Evolutionary conservation across 805 yeast species (phyloP), one percentile per base, ranked within the genome.

Genomic region (Lipomyces japonicus): DNA sequence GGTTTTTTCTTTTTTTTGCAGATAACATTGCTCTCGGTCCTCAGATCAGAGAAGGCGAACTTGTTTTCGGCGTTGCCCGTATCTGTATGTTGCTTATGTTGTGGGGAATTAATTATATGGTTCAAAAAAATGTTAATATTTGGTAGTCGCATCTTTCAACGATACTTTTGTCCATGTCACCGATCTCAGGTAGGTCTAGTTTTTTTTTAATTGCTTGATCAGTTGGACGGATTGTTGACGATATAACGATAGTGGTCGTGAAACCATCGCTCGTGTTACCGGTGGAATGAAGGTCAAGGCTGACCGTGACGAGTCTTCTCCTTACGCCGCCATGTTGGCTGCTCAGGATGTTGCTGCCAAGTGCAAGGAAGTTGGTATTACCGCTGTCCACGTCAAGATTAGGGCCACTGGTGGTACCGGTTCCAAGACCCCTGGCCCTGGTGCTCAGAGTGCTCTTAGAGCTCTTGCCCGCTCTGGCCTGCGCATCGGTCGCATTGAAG

Each of bases 261-360:
- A 95, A 81, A 93, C 99, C 79, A 91, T 93, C 73, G 84, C 96
- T 81, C 89, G 97, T 81, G 96, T 93, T 69, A 93, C 98, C 72
- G 99, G 99, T 83, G 99, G 98, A 79, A 93, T 93, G 98, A 93
- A 93, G 84, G 99, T 93, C 77, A 93, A 93, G 84, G 98, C 98
- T 71, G 99, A 93, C 82, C 88, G 97, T 82, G 99, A 95, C 76
- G 98, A 93, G 84, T 91, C 97, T 61, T 87, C 98, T 65, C 98
- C 99, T 76, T 93, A 93, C 86, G 99, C 99, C 73, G 98, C 97
- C 72, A 93, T 93, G 98, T 86, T 93, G 82, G 99, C 99, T 74
- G 97, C 99, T 66, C 99, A 93, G 82, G 99, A 95, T 73, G 99
- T 86, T 71, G 98, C 98, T 71, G 91, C 75, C 67, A 89, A 85